These are phyloP conservation scores for Diplocarpon rosae DNA, from an alignment of 2,329 filamentous ascomycete species.

Conservation along the genomic window DNA sequence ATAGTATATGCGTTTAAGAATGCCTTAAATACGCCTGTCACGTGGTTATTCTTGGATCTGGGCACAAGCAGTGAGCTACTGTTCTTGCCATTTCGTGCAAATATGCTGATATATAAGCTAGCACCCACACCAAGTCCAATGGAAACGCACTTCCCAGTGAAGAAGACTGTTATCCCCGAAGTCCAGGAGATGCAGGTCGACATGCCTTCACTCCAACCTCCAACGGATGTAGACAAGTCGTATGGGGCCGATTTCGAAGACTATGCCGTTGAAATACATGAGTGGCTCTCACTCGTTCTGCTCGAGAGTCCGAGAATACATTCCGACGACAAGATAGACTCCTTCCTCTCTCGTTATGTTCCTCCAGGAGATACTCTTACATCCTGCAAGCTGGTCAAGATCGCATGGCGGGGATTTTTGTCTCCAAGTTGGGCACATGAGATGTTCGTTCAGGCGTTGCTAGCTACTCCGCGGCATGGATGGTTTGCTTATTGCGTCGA, in stretches of 20 bases:
- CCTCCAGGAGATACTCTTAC: constrained; percentile 33
- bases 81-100: background rate
- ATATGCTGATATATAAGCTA: constrained; percentile 15
- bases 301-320: constrained; percentile 54
- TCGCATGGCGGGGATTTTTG: constrained; percentile 51
- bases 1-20: constrained; percentile 41
- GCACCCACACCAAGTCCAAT: constrained; percentile 41
- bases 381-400: constrained; percentile 32
- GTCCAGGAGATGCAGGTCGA: constrained; percentile 23
- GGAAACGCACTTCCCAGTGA: constrained; percentile 33
- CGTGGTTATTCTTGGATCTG: constrained; percentile 71
- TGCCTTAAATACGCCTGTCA: constrained; percentile 54
- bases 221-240: constrained; percentile 24
- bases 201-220: constrained; percentile 23
- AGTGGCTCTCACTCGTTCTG: constrained; percentile 62
- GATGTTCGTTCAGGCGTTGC: constrained; percentile 34
- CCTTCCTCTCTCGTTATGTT: constrained; percentile 57
- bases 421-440: constrained; percentile 40
- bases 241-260: constrained; percentile 48
- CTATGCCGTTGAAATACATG: constrained; percentile 51
- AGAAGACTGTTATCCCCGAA: constrained; percentile 29
- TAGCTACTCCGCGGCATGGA: constrained; percentile 34
- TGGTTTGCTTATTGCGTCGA: constrained; percentile 48
- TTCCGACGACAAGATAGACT: constrained; percentile 48
- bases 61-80: constrained; percentile 33